Conservation (phyloP, 1,284 basidiomycete genomes). For the Kalmanozyma brasiliensis region DNA sequence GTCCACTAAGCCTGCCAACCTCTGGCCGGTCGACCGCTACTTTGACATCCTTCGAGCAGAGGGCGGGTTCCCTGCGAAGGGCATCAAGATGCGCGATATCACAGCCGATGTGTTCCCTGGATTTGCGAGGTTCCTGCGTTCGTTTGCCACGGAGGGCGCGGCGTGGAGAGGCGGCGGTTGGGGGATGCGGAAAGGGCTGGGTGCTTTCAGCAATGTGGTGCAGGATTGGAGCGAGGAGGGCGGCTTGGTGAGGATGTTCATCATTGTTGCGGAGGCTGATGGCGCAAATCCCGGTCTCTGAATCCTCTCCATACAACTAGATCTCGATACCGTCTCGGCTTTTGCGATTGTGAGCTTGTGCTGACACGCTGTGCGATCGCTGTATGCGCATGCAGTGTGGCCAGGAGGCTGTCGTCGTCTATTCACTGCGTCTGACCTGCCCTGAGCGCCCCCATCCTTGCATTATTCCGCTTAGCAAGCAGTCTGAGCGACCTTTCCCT, state of each 20-base stretch:
- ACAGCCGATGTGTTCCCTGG: constrained; percentile 58
- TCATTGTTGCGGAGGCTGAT: constrained; percentile 48
- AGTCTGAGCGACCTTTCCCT: constrained; percentile 51
- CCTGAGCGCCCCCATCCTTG: constrained; percentile 40
- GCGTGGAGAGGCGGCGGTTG: constrained; percentile 51
- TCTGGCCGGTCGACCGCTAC: constrained; percentile 53
- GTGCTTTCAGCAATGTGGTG: constrained; percentile 55
- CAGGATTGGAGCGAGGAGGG: constrained; percentile 56
- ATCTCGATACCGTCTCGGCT: too few relatives aligned
- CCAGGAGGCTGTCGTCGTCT: too few relatives aligned
- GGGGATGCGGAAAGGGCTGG: constrained; percentile 35
- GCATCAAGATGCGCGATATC: constrained; percentile 55
- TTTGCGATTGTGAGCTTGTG: not conserved
- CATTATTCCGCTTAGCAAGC: constrained; percentile 56
- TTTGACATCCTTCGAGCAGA: constrained; percentile 21
- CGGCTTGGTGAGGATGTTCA: constrained; percentile 50
- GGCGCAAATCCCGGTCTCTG: too few relatives aligned
- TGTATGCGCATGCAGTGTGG: too few relatives aligned
- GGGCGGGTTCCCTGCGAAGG: constrained; percentile 27
- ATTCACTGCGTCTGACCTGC: constrained; percentile 2
- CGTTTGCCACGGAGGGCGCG: constrained; percentile 44
- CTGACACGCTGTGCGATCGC: not conserved
- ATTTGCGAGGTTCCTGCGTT: constrained; percentile 53
- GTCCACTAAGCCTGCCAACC: constrained; percentile 33
- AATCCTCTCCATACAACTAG: too few relatives aligned